Conservation (phyloP, 2,329 filamentous ascomycete species). For the Monilinia fructigena region DNA sequence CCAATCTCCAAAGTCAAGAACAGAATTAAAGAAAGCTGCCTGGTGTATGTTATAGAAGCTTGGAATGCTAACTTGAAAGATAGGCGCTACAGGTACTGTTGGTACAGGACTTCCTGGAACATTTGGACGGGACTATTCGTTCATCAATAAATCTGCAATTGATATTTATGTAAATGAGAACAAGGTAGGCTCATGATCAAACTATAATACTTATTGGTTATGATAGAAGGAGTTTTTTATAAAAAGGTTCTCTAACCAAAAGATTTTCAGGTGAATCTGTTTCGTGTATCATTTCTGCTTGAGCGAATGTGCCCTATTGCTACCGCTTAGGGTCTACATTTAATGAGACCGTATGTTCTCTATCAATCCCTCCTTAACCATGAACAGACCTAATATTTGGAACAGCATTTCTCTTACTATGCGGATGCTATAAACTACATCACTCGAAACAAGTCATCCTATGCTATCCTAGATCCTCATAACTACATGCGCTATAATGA, state of each 20-base stretch:
- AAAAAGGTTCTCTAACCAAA: background rate
- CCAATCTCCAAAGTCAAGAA: background rate
- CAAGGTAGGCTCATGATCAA: constrained; percentile 38
- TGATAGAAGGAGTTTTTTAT: no score
- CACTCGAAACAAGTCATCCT: constrained; percentile 47
- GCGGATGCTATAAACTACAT: constrained; percentile 51
- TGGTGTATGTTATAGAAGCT: background rate
- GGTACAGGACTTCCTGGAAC: constrained; percentile 49
- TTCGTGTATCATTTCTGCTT: constrained; percentile 51
- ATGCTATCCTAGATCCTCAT: constrained; percentile 52
- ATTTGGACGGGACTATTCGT: constrained; percentile 51
- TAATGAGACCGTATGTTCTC: constrained; percentile 46
- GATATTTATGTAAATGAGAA: constrained; percentile 49
- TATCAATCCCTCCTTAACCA: background rate
- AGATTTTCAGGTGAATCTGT: constrained; percentile 44
- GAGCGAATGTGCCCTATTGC: constrained; percentile 51
- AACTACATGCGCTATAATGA: constrained; percentile 57
- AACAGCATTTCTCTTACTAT: constrained; percentile 46
- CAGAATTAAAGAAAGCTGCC: background rate
- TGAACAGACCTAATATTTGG: background rate
- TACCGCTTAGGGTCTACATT: constrained; percentile 48
- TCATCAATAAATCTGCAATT: constrained; percentile 48
- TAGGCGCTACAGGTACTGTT: constrained; percentile 36
- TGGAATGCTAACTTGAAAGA: background rate
- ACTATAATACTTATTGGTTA: no score